Evolutionary conservation across 1,284 basidiomycete genomes (phyloP).

Genomic region (Trametes versicolor): DNA sequence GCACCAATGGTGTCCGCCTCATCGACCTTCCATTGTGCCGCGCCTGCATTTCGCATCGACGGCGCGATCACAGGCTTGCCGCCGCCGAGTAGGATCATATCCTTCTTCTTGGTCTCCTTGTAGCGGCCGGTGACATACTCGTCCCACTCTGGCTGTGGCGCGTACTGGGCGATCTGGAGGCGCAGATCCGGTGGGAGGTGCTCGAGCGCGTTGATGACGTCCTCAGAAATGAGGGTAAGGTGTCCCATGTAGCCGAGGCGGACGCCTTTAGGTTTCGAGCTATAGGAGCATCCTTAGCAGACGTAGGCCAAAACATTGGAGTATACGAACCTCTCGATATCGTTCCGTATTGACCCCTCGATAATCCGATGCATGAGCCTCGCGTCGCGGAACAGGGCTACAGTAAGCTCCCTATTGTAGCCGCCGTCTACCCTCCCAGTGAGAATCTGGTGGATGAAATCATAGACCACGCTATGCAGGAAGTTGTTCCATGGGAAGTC

Average conservation of each 20-base stretch:
- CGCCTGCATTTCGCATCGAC: slow-evolving; percentile 46
- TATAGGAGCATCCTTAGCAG: slow-evolving; percentile 40
- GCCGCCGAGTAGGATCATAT: slow-evolving; percentile 85
- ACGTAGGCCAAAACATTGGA: slow-evolving; percentile 34
- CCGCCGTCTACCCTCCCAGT: slow-evolving; percentile 85
- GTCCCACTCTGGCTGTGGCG: slow-evolving; percentile 87
- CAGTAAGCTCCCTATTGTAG: slow-evolving; percentile 82
- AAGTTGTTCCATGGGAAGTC: slow-evolving; percentile 99
- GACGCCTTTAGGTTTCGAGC: slow-evolving; percentile 72
- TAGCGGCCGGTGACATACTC: slow-evolving; percentile 87
- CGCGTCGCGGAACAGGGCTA: slow-evolving; percentile 85
- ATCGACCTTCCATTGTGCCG: slow-evolving; percentile 74
- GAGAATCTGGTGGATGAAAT: slow-evolving; percentile 95
- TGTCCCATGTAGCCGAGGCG: slow-evolving; percentile 98
- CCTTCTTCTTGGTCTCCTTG: slow-evolving; percentile 85
- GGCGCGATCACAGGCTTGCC: slow-evolving; percentile 73
- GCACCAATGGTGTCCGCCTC: slow-evolving; percentile 63
- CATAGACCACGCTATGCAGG: slow-evolving; percentile 96
- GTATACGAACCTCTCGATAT: slow-evolving; percentile 76
- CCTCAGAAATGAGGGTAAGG: slow-evolving; percentile 92
- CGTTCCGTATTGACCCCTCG: slow-evolving; percentile 84
- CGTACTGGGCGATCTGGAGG: slow-evolving; percentile 67
- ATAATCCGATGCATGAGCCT: slow-evolving; percentile 84
- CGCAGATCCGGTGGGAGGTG: slow-evolving; percentile 88
- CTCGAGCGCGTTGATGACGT: slow-evolving; percentile 86